Percentiles rank a stretch among this genome's conserved stretches.
Evolutionary conservation across 2,329 filamentous ascomycete genomes (phyloP).

Genomic region (Colletotrichum plurivorum): DNA sequence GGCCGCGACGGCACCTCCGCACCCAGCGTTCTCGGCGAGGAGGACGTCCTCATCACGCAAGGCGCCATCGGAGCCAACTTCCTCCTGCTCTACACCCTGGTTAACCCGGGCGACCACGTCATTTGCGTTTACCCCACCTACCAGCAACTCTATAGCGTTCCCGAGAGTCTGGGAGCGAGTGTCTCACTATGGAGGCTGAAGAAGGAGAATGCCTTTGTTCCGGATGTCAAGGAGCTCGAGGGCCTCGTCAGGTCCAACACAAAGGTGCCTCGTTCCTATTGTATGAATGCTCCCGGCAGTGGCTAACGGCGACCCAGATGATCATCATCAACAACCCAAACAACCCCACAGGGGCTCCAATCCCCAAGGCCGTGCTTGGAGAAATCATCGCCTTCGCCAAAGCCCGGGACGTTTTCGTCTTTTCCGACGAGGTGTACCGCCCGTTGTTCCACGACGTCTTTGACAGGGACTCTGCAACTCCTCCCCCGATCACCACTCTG

Average conservation of each 20-base stretch:
- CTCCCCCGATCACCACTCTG: slow-evolving; percentile 78
- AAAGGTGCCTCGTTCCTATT: slow-evolving; percentile 64
- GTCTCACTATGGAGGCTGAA: slow-evolving; percentile 81
- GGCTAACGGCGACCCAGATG: slow-evolving; percentile 51
- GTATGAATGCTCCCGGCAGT: slow-evolving; percentile 7
- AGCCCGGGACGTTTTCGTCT: slow-evolving; percentile 74
- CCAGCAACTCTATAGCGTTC: slow-evolving; percentile 84
- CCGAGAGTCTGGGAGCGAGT: slow-evolving; percentile 78
- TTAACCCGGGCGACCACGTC: slow-evolving; percentile 82
- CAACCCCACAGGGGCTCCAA: slow-evolving; percentile 83
- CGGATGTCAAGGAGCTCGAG: slow-evolving; percentile 75
- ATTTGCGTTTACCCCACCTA: slow-evolving; percentile 88
- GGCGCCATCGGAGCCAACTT: slow-evolving; percentile 86
- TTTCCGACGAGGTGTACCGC: slow-evolving; percentile 87
- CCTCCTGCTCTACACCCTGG: slow-evolving; percentile 77
- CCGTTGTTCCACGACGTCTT: slow-evolving; percentile 81
- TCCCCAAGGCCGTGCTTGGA: slow-evolving; percentile 72
- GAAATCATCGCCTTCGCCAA: slow-evolving; percentile 75
- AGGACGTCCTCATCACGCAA: slow-evolving; percentile 80
- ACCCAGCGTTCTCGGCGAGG: slow-evolving; percentile 47
- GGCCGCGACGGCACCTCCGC: slow-evolving; percentile 60
- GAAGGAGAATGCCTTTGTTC: slow-evolving; percentile 73
- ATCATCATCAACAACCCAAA: slow-evolving; percentile 80
- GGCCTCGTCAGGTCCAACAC: slow-evolving; percentile 75
- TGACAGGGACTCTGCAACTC: slow-evolving; percentile 62